phyloP scores from a whole-genome alignment of 148 eudicot species.

The Amaranthus hypochondriacus region DNA sequence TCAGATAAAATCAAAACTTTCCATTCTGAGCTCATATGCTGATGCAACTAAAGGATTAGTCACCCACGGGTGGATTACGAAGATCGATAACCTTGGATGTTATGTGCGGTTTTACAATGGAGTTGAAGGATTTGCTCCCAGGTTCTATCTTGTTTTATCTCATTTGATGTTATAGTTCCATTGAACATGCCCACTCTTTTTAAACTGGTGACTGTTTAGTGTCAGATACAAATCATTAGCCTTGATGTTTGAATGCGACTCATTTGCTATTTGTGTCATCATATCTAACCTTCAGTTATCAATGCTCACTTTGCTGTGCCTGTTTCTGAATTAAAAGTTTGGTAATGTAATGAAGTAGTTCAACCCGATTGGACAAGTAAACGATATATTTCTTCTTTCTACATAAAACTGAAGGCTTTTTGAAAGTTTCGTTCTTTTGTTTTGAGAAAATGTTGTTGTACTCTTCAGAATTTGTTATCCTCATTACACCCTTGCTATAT shows the following conservation, averaged over 20 bases:
- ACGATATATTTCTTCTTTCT: neutral
- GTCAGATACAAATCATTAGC: neutral
- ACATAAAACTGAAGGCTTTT: neutral
- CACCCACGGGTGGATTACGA: conserved; percentile 97
- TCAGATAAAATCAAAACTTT: conserved; percentile 87
- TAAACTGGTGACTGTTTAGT: neutral
- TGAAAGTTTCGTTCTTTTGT: no score
- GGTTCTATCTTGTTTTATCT: conserved; percentile 32
- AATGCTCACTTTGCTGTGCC: neutral
- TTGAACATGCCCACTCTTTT: neutral
- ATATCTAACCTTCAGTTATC: neutral
- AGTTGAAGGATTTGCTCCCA: conserved; percentile 88
- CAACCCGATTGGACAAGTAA: neutral
- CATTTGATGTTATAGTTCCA: neutral
- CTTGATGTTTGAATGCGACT: neutral
- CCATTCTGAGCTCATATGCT: conserved; percentile 66
- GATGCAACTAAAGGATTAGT: conserved; percentile 80
- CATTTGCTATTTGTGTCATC: neutral
- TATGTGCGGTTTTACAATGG: conserved; percentile 90
- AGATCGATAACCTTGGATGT: conserved; percentile 83
- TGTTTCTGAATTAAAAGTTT: neutral
- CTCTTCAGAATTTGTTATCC: no score
- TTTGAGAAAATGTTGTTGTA: no score
- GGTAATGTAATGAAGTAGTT: neutral
- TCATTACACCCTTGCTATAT: no score